Conservation (phyloP, 1,139 yeast genomes). For the Zygoascus sp. region DNA sequence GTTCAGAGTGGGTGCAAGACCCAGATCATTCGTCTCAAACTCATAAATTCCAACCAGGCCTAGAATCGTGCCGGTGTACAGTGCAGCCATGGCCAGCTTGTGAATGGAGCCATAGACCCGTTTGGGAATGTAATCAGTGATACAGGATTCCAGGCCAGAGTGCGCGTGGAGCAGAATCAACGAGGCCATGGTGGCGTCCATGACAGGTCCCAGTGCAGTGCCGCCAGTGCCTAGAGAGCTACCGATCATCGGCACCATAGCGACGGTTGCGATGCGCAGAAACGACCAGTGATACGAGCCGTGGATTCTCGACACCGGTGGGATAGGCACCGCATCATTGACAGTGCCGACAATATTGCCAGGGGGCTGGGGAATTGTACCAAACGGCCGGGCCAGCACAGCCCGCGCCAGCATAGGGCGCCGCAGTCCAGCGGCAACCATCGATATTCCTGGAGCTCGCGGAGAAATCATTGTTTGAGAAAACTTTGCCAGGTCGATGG, state of each 20-base stretch:
- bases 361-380: constrained; percentile 37
- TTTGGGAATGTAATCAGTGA: constrained; percentile 81
- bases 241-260: constrained; percentile 68
- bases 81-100: constrained; percentile 55
- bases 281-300: constrained; percentile 90
- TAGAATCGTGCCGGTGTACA: constrained; percentile 66
- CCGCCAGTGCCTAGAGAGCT: constrained; percentile 69
- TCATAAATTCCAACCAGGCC: constrained; percentile 78
- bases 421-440: no score
- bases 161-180: constrained; percentile 68
- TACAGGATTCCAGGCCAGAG: constrained; percentile 80
- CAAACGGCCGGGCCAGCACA: background rate
- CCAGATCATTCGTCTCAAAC: constrained; percentile 73
- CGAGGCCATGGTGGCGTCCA: constrained; percentile 66
- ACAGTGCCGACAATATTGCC: constrained; percentile 56
- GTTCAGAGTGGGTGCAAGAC: constrained; percentile 41
- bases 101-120: constrained; percentile 77
- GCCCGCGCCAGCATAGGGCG: background rate
- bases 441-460: no score
- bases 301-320: constrained; percentile 56
- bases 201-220: constrained; percentile 54
- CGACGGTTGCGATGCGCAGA: constrained; percentile 63
- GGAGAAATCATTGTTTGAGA: no score
- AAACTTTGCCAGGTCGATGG: no score
- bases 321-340: constrained; percentile 72